A percentile compares a stretch with the other conserved stretches of the same genome.
These are phyloP conservation scores for Fusarium incarnatum DNA, from an alignment of 2,329 filamentous ascomycete species.

Conservation along the genomic window DNA sequence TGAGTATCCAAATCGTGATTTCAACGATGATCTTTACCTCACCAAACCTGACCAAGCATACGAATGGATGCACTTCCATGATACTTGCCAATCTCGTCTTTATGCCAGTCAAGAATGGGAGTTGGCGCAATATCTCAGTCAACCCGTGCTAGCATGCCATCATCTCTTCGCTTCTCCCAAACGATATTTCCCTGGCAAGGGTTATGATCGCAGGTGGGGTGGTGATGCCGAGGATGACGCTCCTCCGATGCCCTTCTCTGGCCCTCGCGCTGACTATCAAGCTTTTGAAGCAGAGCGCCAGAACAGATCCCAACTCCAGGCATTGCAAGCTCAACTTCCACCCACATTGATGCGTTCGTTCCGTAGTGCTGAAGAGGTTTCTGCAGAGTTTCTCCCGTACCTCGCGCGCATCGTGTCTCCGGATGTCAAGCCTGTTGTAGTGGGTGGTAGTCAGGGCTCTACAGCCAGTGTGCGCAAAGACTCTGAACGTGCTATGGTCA, in stretches of 20 bases:
- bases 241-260: conserved; percentile 79
- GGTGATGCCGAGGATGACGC: conserved; percentile 59
- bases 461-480: conserved; percentile 91
- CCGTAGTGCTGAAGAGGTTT: conserved; percentile 80
- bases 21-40: conserved; percentile 91
- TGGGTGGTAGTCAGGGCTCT: conserved; percentile 73
- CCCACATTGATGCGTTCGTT: conserved; percentile 80
- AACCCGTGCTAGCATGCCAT: conserved; percentile 90
- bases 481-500: conserved; percentile 83
- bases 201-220: conserved; percentile 59
- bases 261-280: conserved; percentile 82
- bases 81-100: conserved; percentile 80
- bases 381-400: conserved; percentile 86
- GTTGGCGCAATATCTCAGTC: conserved; percentile 84
- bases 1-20: conserved; percentile 86
- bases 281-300: conserved; percentile 85
- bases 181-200: conserved; percentile 56
- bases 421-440: conserved; percentile 89
- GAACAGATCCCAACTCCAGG: conserved; percentile 78
- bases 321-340: conserved; percentile 77
- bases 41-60: conserved; percentile 89
- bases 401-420: conserved; percentile 86
- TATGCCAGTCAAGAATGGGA: conserved; percentile 94
- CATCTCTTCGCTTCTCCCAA: conserved; percentile 84
- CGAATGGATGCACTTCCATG: conserved; percentile 96